These are phyloP conservation scores for Didymella arachidicola DNA, from an alignment of 2,329 filamentous ascomycete species.

Conservation along the genomic window DNA sequence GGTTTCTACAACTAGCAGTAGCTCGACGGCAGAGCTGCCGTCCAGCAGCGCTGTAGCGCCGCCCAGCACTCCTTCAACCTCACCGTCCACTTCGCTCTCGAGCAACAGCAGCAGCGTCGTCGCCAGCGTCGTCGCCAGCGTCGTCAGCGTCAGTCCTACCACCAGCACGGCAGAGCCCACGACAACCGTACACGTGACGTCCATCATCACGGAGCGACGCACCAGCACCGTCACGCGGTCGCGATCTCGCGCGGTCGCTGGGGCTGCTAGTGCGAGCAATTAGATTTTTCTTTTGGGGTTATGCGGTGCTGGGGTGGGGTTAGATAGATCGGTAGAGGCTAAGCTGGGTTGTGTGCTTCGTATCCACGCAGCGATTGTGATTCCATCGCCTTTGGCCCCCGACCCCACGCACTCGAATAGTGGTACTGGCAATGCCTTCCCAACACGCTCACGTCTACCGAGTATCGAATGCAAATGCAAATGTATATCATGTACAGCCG, in stretches of 20 bases:
- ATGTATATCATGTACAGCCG: background rate
- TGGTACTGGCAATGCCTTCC: too few species aligned
- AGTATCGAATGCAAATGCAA: background rate
- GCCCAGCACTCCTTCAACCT: background rate
- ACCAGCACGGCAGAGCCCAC: constrained; percentile 2
- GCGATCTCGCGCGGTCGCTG: background rate
- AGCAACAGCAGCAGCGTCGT: background rate
- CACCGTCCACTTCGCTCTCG: background rate
- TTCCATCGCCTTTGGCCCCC: too few species aligned
- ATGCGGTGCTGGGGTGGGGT: too few species aligned
- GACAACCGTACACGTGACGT: constrained; percentile 4
- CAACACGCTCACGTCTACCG: too few species aligned
- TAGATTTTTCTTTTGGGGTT: background rate
- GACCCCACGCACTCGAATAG: too few species aligned
- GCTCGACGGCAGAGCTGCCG: background rate
- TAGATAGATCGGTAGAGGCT: too few species aligned
- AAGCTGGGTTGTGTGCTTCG: too few species aligned
- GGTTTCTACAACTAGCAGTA: background rate
- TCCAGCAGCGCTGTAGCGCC: background rate
- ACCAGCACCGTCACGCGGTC: constrained; percentile 2
- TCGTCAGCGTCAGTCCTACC: background rate
- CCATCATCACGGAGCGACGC: constrained; percentile 1
- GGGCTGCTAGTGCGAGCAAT: background rate
- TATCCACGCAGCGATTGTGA: too few species aligned
- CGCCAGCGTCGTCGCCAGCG: too few species aligned